Percentiles rank a stretch among this genome's conserved stretches.
phyloP scores from a whole-genome alignment of 768 basidiomycete genomes.

The Hemileccinum rubropunctum region DNA sequence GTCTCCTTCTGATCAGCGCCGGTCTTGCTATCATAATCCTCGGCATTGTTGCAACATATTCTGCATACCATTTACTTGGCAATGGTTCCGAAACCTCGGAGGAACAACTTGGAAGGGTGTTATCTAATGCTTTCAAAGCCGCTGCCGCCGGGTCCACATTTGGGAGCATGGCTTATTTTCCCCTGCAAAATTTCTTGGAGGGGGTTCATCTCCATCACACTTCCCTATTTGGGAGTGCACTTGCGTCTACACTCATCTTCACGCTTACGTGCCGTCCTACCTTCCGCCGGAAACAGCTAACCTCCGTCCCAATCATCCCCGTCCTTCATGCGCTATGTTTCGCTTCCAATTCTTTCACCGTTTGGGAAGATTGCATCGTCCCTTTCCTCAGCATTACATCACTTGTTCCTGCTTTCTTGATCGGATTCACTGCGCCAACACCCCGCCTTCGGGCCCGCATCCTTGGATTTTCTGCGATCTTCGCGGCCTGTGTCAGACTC shows the following conservation, averaged over 20 bases:
- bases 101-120: slow-evolving; percentile 35
- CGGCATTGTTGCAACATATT: slow-evolving; percentile 52
- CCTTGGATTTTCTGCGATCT: slow-evolving; percentile 64
- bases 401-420: slow-evolving; percentile 56
- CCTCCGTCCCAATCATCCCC: slow-evolving; percentile 45
- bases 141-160: slow-evolving; percentile 36
- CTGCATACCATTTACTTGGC: slow-evolving; percentile 51
- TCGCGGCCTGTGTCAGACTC: slow-evolving; percentile 67
- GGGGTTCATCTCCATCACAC: slow-evolving; percentile 53
- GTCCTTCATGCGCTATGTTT: slow-evolving; percentile 73
- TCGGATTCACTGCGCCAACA: slow-evolving; percentile 67
- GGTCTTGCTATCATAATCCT: slow-evolving; percentile 65
- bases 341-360: slow-evolving; percentile 93
- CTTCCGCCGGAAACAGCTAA: slow-evolving; percentile 26
- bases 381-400: slow-evolving; percentile 72
- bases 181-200: slow-evolving; percentile 34
- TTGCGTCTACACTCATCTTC: slow-evolving; percentile 46
- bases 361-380: slow-evolving; percentile 91
- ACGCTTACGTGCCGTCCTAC: slow-evolving; percentile 41
- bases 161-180: slow-evolving; percentile 34
- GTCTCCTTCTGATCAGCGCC: slow-evolving; percentile 67
- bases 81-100: slow-evolving; percentile 39
- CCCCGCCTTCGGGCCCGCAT: slow-evolving; percentile 71
- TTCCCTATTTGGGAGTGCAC: slow-evolving; percentile 45
- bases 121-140: slow-evolving; percentile 34